Evolutionary conservation across 2,329 filamentous ascomycete species (phyloP).

Genomic region (Penicillium sp.): DNA sequence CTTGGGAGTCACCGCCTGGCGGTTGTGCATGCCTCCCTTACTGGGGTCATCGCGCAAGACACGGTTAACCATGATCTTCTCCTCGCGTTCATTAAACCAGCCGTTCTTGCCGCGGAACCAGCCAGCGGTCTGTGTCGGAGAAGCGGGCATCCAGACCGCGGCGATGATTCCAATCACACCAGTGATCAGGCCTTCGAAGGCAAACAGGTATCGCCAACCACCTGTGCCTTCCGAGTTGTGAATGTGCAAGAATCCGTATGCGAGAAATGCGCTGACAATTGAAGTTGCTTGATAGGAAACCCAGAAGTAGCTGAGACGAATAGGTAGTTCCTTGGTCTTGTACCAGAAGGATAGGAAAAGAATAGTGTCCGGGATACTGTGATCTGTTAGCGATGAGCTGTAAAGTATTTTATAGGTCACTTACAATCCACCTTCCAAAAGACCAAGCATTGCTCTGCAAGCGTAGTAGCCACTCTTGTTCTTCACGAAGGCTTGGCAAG

Average conservation of each 20-base stretch:
- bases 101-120: conserved; percentile 62
- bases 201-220: conserved; percentile 48
- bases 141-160: conserved; percentile 62
- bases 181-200: conserved; percentile 50
- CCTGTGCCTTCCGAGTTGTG: conserved; percentile 35
- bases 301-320: conserved; percentile 71
- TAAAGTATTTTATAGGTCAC: conserved; percentile 33
- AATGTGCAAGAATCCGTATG: conserved; percentile 46
- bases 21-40: conserved; percentile 64
- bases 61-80: conserved; percentile 69
- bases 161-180: conserved; percentile 57
- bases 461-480: conserved; percentile 46
- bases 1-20: conserved; percentile 51
- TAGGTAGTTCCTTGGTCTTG: conserved; percentile 68
- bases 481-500: conserved; percentile 52
- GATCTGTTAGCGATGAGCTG: conserved; percentile 1
- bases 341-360: conserved; percentile 74
- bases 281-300: conserved; percentile 56
- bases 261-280: conserved; percentile 51
- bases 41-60: conserved; percentile 57
- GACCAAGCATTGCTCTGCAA: conserved; percentile 50
- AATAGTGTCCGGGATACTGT: conserved; percentile 45
- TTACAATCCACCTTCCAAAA: conserved; percentile 59
- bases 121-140: conserved; percentile 65
- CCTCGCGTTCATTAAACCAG: conserved; percentile 68